phyloP scores from a whole-genome alignment of 495 filamentous ascomycete genomes.

The Lasiosphaeria hispida region DNA sequence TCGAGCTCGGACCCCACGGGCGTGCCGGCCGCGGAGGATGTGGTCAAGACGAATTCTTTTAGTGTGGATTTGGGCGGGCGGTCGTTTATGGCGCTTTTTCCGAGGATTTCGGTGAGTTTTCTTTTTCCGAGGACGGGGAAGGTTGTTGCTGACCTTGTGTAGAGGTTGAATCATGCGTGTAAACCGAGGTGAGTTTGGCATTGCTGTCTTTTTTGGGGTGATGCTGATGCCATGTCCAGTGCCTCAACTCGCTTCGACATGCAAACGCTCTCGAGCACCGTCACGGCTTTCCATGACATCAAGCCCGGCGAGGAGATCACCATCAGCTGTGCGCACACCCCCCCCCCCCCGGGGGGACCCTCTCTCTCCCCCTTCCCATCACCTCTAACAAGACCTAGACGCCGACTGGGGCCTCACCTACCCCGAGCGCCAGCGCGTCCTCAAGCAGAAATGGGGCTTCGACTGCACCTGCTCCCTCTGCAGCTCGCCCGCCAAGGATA shows the following conservation, averaged over 20 bases:
- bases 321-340: constrained; percentile 39
- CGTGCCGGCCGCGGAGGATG: constrained; percentile 29
- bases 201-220: not conserved
- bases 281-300: constrained; percentile 35
- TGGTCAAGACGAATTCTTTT: constrained; percentile 38
- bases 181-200: too few relatives aligned
- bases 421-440: constrained; percentile 22
- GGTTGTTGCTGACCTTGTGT: too few relatives aligned
- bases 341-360: too few relatives aligned
- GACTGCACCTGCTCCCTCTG: constrained; percentile 36
- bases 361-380: not conserved
- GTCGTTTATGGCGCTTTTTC: constrained; percentile 22
- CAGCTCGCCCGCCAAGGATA: constrained; percentile 18
- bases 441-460: constrained; percentile 37
- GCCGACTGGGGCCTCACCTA: constrained; percentile 29
- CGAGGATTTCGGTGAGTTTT: constrained; percentile 21
- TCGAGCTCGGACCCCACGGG: constrained; percentile 14
- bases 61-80: constrained; percentile 11
- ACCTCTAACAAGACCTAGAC: constrained; percentile 19
- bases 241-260: constrained; percentile 1
- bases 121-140: too few relatives aligned
- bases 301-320: constrained; percentile 34
- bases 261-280: constrained; percentile 15
- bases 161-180: too few relatives aligned
- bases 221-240: too few relatives aligned